Base-by-base conservation (phyloP, 257 asterid genomes). In the Capsicum rhomboideum region DNA sequence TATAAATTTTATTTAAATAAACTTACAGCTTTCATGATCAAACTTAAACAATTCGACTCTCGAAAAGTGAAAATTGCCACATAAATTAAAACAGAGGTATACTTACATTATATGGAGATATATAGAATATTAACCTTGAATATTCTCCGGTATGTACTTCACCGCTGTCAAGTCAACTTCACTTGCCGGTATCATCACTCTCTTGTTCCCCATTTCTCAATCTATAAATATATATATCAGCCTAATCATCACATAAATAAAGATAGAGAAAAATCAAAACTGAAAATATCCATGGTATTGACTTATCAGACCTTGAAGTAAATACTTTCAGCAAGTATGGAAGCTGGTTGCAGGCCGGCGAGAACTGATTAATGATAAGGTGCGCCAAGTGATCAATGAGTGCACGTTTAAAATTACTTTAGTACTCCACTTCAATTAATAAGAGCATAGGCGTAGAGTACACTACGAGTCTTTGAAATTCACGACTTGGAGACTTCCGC, bases 171-270 rank as follows among this genome's bases (percentile, higher is more conserved):
- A 84, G 87, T 94, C 98, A 89, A 96, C 96, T 82, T 94, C 92
- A 84, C 84, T 83, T 50, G 94, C 96, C 84, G 97, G 97, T 86
- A 90, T 79, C 97, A 94, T 94, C 89, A 93, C 93, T 63, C 85
- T 86, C 94, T 94, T 94, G 89, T 91, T 91, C 93, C 85, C 97
- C 97, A 94, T 79, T 88, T 4, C 56, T 52, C 56, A 64, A 21
- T 64, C 61, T 52, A 4, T 56, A 74, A 16, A 63, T 46, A n/a
- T n/a, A n/a, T n/a, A n/a, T n/a, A n/a, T 28, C 82, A 54, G 16
- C 42, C 23, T 16, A 23, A 13, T 46, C 40, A 46, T 75, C 80
- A 8, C 40, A 21, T 69, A 66, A 10, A 44, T 13, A 72, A n/a
- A 44, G 54, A 28, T 46, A 49, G 23, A 9, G 11, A 29, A 44